phyloP scores from a whole-genome alignment of 352 stramenopile species.

The Thalassiosira sp. region DNA sequence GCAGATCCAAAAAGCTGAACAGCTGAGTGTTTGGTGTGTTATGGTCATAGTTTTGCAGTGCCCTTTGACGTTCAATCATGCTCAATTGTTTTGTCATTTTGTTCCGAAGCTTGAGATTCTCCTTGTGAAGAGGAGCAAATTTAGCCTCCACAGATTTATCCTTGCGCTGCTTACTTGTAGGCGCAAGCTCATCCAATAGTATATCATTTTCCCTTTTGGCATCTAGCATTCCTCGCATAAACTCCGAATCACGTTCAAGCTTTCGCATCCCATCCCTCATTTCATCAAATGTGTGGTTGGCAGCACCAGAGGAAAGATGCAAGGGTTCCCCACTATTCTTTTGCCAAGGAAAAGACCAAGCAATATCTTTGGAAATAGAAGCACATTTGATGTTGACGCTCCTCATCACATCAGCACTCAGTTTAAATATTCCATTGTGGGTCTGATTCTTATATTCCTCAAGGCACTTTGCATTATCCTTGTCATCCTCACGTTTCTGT shows the following conservation, averaged over 20 bases:
- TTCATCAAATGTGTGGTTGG: constrained; percentile 1
- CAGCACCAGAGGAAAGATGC: not conserved
- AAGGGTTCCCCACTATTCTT: not conserved
- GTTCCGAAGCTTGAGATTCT: not conserved
- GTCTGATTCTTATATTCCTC: too few relatives aligned
- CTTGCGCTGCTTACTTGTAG: not conserved
- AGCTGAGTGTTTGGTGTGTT: too few relatives aligned
- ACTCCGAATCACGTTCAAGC: not conserved
- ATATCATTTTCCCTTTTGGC: not conserved
- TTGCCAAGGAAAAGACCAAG: not conserved
- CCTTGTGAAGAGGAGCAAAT: constrained; percentile 4
- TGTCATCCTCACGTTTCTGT: not conserved
- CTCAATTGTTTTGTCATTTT: not conserved
- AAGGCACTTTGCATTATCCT: too few relatives aligned
- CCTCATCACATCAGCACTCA: not conserved
- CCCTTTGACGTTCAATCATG: not conserved
- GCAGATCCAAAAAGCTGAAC: not conserved
- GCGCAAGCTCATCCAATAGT: not conserved
- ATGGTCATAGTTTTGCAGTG: not conserved
- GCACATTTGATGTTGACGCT: not conserved
- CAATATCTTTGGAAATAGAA: constrained; percentile 1
- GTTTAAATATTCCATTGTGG: not conserved
- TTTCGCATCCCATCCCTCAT: not conserved
- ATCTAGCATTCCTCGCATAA: not conserved
- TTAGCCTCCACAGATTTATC: not conserved